A percentile compares a stretch with the other conserved stretches of the same genome.
phyloP scores from a whole-genome alignment of 805 yeast genomes.

The Pichia gijzeniarum region DNA sequence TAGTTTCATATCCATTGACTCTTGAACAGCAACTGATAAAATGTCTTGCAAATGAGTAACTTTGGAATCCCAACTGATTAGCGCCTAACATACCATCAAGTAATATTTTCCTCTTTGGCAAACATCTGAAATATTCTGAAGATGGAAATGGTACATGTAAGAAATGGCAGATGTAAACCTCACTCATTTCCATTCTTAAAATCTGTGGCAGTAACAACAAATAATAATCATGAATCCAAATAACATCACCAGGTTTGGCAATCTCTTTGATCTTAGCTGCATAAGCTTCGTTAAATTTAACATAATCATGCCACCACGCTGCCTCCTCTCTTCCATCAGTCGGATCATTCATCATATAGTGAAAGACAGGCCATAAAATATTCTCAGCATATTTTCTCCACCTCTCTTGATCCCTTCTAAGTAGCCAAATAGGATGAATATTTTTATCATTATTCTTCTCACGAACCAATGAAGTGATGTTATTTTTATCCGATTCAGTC shows the following conservation, averaged over 20 bases:
- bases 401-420: slow-evolving; percentile 67
- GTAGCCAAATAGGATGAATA: slow-evolving; percentile 84
- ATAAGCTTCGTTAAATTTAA: slow-evolving; percentile 83
- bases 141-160: slow-evolving; percentile 94
- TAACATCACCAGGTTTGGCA: slow-evolving; percentile 82
- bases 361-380: slow-evolving; percentile 90
- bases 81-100: slow-evolving; percentile 91
- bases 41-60: slow-evolving; percentile 81
- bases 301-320: slow-evolving; percentile 81
- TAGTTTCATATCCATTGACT: slow-evolving; percentile 73
- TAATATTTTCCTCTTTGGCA: slow-evolving; percentile 74
- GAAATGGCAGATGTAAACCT: slow-evolving; percentile 69
- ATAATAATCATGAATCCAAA: slow-evolving; percentile 92
- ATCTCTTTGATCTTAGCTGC: slow-evolving; percentile 67
- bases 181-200: slow-evolving; percentile 68
- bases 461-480: slow-evolving; percentile 42
- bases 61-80: slow-evolving; percentile 80
- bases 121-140: slow-evolving; percentile 84
- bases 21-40: slow-evolving; percentile 87
- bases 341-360: slow-evolving; percentile 77
- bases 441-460: slow-evolving; percentile 40
- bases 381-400: slow-evolving; percentile 92
- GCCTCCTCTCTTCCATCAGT: slow-evolving; percentile 64
- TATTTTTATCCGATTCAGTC: slow-evolving; percentile 47
- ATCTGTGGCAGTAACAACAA: slow-evolving; percentile 75